These are phyloP conservation scores for Kwoniella mangroviensis DNA, from an alignment of 768 basidiomycete species.

Conservation along the genomic window DNA sequence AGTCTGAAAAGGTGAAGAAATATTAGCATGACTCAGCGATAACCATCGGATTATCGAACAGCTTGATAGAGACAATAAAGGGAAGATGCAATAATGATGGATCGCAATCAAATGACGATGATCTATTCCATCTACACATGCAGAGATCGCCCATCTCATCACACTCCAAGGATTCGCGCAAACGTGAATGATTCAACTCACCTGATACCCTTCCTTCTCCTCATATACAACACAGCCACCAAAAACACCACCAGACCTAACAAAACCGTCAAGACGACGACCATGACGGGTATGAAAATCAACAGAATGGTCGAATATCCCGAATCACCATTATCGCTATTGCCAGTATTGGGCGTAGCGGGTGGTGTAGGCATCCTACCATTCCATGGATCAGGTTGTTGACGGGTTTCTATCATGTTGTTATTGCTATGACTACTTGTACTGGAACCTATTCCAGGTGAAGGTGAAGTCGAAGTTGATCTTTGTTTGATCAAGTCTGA, in stretches of 20 bases:
- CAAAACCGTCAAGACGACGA: slow-evolving; percentile 89
- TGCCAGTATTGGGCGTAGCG: not conserved
- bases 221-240: slow-evolving; percentile 80
- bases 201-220: slow-evolving; percentile 52
- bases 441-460: not conserved
- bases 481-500: not conserved
- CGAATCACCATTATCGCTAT: slow-evolving; percentile 10
- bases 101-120: not conserved
- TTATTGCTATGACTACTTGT: not conserved
- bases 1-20: slow-evolving; percentile 70
- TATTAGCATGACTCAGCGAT: not conserved
- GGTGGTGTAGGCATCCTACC: slow-evolving; percentile 3
- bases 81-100: not conserved
- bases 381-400: slow-evolving; percentile 11
- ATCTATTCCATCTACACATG: not conserved
- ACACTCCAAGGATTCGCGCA: too few relatives aligned
- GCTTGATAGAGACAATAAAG: not conserved
- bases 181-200: slow-evolving; percentile 19
- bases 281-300: slow-evolving; percentile 87
- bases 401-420: not conserved
- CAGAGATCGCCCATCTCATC: not conserved
- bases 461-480: not conserved
- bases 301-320: slow-evolving; percentile 35
- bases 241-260: slow-evolving; percentile 91
- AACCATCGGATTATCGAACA: not conserved